phyloP scores from a whole-genome alignment of 768 basidiomycete species.

The Russula earlei region DNA sequence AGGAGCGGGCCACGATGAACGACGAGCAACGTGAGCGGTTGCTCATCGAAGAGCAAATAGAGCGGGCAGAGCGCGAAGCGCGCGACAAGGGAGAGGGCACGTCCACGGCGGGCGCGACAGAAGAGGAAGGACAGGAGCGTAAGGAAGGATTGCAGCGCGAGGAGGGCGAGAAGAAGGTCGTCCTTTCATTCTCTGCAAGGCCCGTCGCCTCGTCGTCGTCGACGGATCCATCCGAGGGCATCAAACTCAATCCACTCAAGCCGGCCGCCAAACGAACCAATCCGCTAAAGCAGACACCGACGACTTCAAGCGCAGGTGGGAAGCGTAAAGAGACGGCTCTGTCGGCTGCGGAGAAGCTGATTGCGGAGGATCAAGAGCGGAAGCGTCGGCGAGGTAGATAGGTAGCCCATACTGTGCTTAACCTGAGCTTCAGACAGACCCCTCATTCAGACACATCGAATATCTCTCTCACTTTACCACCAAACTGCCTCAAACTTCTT shows the following conservation, averaged over 20 bases:
- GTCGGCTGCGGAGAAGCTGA: constrained; percentile 78
- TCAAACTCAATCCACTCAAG: constrained; percentile 61
- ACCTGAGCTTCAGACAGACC: too few species aligned
- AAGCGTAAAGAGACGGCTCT: constrained; percentile 53
- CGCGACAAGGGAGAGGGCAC: constrained; percentile 25
- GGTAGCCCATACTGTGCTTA: too few species aligned
- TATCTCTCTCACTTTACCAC: too few species aligned
- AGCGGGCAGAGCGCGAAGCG: constrained; percentile 58
- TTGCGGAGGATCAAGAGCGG: constrained; percentile 84
- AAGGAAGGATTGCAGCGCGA: constrained; percentile 64
- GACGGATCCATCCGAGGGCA: constrained; percentile 29
- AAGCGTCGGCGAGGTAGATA: constrained; percentile 62
- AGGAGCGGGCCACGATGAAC: constrained; percentile 82
- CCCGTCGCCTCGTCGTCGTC: constrained; percentile 28
- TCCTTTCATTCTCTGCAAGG: constrained; percentile 62
- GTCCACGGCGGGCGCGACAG: constrained; percentile 26
- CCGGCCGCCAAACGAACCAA: constrained; percentile 56
- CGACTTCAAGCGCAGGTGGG: constrained; percentile 36
- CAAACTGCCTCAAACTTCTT: too few species aligned
- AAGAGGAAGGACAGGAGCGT: constrained; percentile 30
- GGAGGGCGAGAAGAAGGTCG: constrained; percentile 61
- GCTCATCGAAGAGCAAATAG: constrained; percentile 89
- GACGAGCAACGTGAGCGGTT: constrained; percentile 92
- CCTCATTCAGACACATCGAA: too few species aligned
- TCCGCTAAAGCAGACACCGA: constrained; percentile 51